Evolutionary conservation across 106 monocot species (phyloP).

Genomic region (Gastrodia elata): DNA sequence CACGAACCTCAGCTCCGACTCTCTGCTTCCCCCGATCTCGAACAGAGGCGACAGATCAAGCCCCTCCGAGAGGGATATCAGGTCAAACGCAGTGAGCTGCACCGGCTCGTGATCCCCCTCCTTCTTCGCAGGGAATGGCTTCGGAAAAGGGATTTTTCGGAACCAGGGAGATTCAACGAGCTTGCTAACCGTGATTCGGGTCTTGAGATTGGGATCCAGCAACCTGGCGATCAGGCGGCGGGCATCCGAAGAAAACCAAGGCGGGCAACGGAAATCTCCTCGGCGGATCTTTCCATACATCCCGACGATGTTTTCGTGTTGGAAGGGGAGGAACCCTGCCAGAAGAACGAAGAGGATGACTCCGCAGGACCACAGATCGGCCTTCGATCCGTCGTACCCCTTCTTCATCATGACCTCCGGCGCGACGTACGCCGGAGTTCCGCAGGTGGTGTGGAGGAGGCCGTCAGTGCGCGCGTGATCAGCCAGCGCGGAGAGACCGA

Average conservation of each 20-base stretch:
- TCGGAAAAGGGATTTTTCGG: constrained; percentile 3
- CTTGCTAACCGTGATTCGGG: constrained; percentile 36
- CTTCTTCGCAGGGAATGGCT: not conserved
- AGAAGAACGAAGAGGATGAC: constrained; percentile 57
- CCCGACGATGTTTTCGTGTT: constrained; percentile 30
- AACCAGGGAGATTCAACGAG: constrained; percentile 39
- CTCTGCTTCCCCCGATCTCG: constrained; percentile 18
- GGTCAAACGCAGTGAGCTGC: constrained; percentile 55
- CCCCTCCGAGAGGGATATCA: constrained; percentile 57
- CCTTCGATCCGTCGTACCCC: constrained; percentile 51
- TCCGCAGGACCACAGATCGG: constrained; percentile 59
- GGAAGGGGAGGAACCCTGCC: constrained; percentile 49
- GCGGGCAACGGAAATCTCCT: constrained; percentile 48
- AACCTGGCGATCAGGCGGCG: constrained; percentile 30
- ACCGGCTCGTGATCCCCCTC: constrained; percentile 10
- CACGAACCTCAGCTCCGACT: constrained; percentile 31
- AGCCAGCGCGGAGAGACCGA: constrained; percentile 50
- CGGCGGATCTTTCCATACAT: constrained; percentile 58
- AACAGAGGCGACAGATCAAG: constrained; percentile 54
- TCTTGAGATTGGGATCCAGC: constrained; percentile 51
- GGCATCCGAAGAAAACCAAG: constrained; percentile 53
- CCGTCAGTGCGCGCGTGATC: constrained; percentile 32
- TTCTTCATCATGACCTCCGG: constrained; percentile 45
- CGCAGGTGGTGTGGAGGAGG: constrained; percentile 49
- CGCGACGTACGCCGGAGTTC: constrained; percentile 56